These are phyloP conservation scores for Teunomyces gatunensis DNA, from an alignment of 805 yeast species.

Conservation along the genomic window DNA sequence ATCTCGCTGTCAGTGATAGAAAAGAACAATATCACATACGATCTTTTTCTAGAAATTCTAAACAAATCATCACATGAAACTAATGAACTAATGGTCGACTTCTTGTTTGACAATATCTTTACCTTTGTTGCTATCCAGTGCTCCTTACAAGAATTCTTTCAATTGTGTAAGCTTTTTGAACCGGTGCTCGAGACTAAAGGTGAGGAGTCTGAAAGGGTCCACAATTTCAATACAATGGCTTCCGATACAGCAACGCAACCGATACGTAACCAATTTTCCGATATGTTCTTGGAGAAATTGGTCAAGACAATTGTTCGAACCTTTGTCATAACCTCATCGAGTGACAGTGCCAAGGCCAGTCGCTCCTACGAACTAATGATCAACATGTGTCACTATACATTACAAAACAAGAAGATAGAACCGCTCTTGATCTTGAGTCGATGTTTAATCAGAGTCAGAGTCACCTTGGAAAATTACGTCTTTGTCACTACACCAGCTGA, in stretches of 20 bases:
- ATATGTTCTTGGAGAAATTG: slow-evolving; percentile 13
- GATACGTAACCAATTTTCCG: background rate
- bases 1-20: slow-evolving; percentile 29
- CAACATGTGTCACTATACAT: slow-evolving; percentile 33
- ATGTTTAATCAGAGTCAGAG: slow-evolving; percentile 54
- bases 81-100: slow-evolving; percentile 31
- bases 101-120: slow-evolving; percentile 25
- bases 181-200: slow-evolving; percentile 11
- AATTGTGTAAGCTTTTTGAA: slow-evolving; percentile 12
- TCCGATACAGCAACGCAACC: background rate
- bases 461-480: slow-evolving; percentile 42
- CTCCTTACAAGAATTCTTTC: slow-evolving; percentile 14
- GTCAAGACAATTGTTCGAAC: slow-evolving; percentile 25
- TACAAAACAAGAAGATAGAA: slow-evolving; percentile 31
- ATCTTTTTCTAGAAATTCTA: slow-evolving; percentile 32
- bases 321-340: slow-evolving; percentile 22
- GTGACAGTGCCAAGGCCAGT: slow-evolving; percentile 25
- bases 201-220: background rate
- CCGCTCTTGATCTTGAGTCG: slow-evolving; percentile 49
- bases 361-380: slow-evolving; percentile 30
- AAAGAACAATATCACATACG: slow-evolving; percentile 28
- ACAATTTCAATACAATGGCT: background rate
- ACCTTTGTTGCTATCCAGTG: slow-evolving; percentile 18
- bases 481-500: slow-evolving; percentile 55
- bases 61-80: slow-evolving; percentile 24